Evolutionary conservation across 2,329 filamentous ascomycete species (phyloP).

Genomic region (Aureobasidium leucospermi): DNA sequence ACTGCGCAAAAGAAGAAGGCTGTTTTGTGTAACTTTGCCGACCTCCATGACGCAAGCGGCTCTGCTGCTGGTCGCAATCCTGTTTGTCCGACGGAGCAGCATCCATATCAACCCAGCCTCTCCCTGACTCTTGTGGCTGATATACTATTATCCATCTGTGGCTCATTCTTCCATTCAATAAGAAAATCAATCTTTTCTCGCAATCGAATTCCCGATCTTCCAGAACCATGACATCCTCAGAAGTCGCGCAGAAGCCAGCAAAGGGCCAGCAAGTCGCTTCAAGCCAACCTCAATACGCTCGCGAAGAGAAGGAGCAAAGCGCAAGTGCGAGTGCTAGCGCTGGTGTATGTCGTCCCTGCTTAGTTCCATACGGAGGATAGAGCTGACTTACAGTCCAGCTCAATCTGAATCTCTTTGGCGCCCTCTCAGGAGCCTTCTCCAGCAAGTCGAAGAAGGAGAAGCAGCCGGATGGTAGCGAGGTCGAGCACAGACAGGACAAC

Average conservation of each 20-base stretch:
- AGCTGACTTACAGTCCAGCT: conserved; percentile 20
- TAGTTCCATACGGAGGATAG: too few relatives aligned
- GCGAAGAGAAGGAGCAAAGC: conserved; percentile 25
- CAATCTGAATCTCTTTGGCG: conserved; percentile 31
- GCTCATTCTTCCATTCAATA: not conserved
- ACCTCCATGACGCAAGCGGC: conserved; percentile 9
- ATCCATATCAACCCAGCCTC: conserved; percentile 10
- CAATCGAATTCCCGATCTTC: not conserved
- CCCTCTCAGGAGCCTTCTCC: conserved; percentile 28
- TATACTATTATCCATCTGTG: not conserved
- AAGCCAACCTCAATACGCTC: not conserved
- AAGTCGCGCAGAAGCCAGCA: conserved; percentile 16
- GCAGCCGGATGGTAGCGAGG: conserved; percentile 24
- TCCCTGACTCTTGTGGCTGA: conserved; percentile 3
- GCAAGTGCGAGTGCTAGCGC: conserved; percentile 29
- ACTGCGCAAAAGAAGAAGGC: not conserved
- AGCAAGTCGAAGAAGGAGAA: conserved; percentile 26
- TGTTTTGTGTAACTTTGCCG: not conserved
- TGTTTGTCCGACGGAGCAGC: not conserved
- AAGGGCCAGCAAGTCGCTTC: conserved; percentile 10
- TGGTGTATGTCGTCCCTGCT: conserved; percentile 13
- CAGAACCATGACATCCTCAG: conserved; percentile 16
- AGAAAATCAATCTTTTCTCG: not conserved
- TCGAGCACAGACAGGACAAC: conserved; percentile 25
- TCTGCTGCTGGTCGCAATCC: conserved; percentile 5